Evolutionary conservation across 192 early-diverging fungal genomes (phyloP).

Genomic region (Borealophlyctis nickersoniae): DNA sequence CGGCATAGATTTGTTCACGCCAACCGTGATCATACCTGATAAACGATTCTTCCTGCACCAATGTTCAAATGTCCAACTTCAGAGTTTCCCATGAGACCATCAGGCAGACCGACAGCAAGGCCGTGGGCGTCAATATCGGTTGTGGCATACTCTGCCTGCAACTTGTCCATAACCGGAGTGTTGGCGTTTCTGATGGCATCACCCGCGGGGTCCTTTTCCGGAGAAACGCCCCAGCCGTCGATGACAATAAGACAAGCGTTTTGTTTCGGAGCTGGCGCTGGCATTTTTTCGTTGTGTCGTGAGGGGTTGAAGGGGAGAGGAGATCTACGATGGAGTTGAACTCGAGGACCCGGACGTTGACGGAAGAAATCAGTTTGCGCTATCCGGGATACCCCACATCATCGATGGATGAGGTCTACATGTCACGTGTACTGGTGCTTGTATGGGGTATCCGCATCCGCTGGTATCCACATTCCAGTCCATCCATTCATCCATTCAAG

Average conservation of each 20-base stretch:
- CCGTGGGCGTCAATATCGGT: conserved; percentile 90
- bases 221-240: conserved; percentile 96
- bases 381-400: no score
- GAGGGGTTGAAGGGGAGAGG: no score
- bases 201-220: conserved; percentile 61
- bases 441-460: no score
- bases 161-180: conserved; percentile 87
- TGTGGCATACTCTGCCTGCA: conserved; percentile 69
- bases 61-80: conserved; percentile 99
- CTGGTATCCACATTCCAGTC: no score
- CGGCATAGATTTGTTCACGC: no score
- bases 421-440: no score
- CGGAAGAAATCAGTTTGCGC: no score
- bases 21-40: conserved; percentile 66
- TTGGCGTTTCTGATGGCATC: conserved; percentile 91
- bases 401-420: no score
- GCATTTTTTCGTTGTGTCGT: no score
- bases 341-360: no score
- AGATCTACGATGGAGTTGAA: no score
- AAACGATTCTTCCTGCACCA: conserved; percentile 97
- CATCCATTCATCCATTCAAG: no score
- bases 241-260: conserved; percentile 90
- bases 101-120: conserved; percentile 90
- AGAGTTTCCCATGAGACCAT: conserved; percentile 99
- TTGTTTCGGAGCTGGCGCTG: conserved; percentile 17